Base-by-base conservation (phyloP, 768 basidiomycete species). In the Dioszegia aurantiaca region DNA sequence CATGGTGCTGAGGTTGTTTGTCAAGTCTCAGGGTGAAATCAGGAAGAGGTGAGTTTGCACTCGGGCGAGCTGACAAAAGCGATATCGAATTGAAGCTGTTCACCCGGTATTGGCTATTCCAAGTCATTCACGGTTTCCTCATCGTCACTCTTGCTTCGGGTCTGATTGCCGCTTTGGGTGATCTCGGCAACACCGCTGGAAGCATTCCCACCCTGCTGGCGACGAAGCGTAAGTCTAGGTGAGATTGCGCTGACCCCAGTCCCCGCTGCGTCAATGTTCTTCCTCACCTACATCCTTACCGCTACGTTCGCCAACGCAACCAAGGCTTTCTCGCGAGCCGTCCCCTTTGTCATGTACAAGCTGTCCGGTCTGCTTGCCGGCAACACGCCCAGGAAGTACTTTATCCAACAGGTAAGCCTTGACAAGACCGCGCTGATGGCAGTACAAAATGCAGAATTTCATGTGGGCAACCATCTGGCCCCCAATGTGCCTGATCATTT, bases 121-220 rank as follows among this genome's bases (percentile, higher is more conserved):
- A 76, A 46, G 69, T 77, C 62, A 74, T 78, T 42, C 74, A 78
- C 68, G 77, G 77, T 56, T 78, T 78, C 75, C 62, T 78, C 27
- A 70, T 78, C 56, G 58, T 74, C 61, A 77, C 77, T 24, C 49
- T 74, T 11, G 62, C 76, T 5, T 68, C 70, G 5, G 77, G 77
- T 67, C 49, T 78, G 10, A 67, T 78, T 56, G 40, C 43, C 11
- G 62, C 75, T 11, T 52, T 75, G 5, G n/a, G 56, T 11, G 56
- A 75, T 19, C 45, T 75, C 27, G 61, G 63, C 28, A 27, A 46
- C 11, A 69, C 59, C 6, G 66, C 69, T 10, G 39, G 46, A 11
- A 52, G 39, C 37, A 56, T 72, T 14, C 70, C 76, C 0, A 74
- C 65, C 14, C 61, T 75, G 2, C 60, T 78, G 9, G 74, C 77